A percentile compares a stretch with the other conserved stretches of the same genome.
These are phyloP conservation scores for Lagerstroemia speciosa DNA, from an alignment of 345 rosid species.

Conservation along the genomic window DNA sequence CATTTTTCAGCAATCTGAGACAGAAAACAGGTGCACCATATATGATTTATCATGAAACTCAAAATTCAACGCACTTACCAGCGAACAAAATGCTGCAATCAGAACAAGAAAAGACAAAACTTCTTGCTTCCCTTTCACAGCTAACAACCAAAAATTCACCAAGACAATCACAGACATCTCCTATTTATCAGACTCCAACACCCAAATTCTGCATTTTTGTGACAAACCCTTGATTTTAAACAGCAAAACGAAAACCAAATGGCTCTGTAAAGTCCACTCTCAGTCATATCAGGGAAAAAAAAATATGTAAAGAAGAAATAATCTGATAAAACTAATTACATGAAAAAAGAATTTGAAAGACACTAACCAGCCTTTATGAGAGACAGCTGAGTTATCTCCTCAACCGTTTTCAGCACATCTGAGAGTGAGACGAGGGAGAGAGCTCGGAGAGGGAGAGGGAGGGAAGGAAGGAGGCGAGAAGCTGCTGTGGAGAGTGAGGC, in stretches of 20 bases:
- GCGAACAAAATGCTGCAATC: not conserved
- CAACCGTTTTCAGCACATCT: not conserved
- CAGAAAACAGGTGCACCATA: not conserved
- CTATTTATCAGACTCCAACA: not conserved
- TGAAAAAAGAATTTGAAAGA: not conserved
- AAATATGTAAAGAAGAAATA: not conserved
- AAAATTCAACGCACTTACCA: no score
- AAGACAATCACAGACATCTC: not conserved
- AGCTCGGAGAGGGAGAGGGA: conserved; percentile 1
- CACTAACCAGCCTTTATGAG: not conserved
- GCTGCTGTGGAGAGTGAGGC: conserved; percentile 10
- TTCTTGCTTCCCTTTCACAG: not conserved
- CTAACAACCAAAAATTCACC: not conserved
- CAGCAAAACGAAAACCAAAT: not conserved
- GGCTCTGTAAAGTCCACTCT: not conserved
- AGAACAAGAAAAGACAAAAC: not conserved
- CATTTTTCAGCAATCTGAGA: not conserved
- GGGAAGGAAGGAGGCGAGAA: conserved; percentile 2
- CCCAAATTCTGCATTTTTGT: not conserved
- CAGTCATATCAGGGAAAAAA: not conserved
- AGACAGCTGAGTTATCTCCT: not conserved
- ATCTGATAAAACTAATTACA: not conserved
- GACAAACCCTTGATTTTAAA: not conserved
- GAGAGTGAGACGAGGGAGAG: conserved; percentile 4
- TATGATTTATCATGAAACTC: not conserved